Evolutionary conservation across 257 asterid species (phyloP).

Genomic region (Avicennia marina): DNA sequence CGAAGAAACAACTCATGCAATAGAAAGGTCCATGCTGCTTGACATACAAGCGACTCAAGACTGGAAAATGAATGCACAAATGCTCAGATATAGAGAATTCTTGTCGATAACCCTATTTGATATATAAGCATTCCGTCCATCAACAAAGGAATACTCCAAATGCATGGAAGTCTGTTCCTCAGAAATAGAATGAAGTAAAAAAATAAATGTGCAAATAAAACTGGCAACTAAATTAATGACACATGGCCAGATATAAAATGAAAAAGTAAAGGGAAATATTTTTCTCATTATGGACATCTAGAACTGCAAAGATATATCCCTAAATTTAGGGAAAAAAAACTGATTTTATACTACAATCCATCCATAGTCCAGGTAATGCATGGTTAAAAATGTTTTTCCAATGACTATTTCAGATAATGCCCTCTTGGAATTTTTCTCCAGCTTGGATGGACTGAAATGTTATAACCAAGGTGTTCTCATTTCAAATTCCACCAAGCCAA

Average conservation of each 20-base stretch:
- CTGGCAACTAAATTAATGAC: no score
- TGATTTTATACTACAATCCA: background rate
- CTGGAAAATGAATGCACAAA: background rate
- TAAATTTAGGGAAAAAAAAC: no score
- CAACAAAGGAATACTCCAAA: background rate
- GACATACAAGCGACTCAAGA: background rate
- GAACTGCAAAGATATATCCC: background rate
- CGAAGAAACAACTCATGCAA: no score
- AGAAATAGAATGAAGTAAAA: background rate
- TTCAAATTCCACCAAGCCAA: background rate
- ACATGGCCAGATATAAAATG: no score
- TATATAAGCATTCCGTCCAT: background rate
- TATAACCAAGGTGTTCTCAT: slow-evolving; percentile 1
- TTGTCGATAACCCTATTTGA: background rate
- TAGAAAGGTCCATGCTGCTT: background rate
- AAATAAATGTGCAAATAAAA: background rate
- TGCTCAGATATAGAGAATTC: background rate
- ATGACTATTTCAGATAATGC: slow-evolving; percentile 4
- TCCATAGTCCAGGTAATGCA: background rate
- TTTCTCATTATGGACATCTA: background rate
- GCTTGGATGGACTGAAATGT: background rate
- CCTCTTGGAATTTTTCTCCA: slow-evolving; percentile 2
- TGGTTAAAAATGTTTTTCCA: background rate
- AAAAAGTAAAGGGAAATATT: background rate
- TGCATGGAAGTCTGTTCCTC: background rate